Percentiles rank a stretch among this genome's conserved stretches.
phyloP scores from a whole-genome alignment of 2,329 filamentous ascomycete genomes.

The Byssochlamys sp. region DNA sequence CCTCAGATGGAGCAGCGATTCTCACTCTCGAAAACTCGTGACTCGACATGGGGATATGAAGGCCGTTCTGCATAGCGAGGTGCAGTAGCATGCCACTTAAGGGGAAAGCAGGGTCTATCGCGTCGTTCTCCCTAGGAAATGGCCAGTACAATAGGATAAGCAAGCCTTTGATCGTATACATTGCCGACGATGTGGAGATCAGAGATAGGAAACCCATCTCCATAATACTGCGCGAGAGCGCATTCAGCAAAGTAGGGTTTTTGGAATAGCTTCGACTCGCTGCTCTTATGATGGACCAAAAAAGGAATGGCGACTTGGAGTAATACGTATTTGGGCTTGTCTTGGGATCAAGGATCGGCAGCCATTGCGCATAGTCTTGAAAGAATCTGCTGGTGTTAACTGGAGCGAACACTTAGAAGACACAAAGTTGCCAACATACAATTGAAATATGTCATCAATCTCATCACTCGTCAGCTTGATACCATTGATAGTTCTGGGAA shows the following conservation, averaged over 20 bases:
- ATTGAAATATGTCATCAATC: constrained; percentile 29
- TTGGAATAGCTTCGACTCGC: constrained; percentile 27
- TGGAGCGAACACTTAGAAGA: no score
- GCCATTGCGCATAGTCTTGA: constrained; percentile 26
- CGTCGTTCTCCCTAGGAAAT: constrained; percentile 25
- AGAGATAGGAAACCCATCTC: constrained; percentile 30
- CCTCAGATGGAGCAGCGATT: constrained; percentile 20
- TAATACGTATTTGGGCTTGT: constrained; percentile 65
- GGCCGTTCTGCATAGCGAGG: constrained; percentile 34
- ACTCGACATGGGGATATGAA: constrained; percentile 34
- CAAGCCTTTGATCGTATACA: constrained; percentile 29
- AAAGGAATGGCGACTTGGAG: constrained; percentile 67
- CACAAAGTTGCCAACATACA: constrained; percentile 13
- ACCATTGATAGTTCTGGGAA: constrained; percentile 21
- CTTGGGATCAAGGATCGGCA: constrained; percentile 32
- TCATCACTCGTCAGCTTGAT: constrained; percentile 22
- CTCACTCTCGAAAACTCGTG: constrained; percentile 33
- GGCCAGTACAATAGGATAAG: constrained; percentile 33
- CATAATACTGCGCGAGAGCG: constrained; percentile 23
- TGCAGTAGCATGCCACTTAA: constrained; percentile 31
- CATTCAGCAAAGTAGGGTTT: constrained; percentile 30
- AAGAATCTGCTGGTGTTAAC: constrained; percentile 23
- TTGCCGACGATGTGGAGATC: constrained; percentile 17
- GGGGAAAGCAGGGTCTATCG: constrained; percentile 26
- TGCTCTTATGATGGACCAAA: constrained; percentile 57